phyloP scores from a whole-genome alignment of 139 green algal species.

The Coelastrella sp. region DNA sequence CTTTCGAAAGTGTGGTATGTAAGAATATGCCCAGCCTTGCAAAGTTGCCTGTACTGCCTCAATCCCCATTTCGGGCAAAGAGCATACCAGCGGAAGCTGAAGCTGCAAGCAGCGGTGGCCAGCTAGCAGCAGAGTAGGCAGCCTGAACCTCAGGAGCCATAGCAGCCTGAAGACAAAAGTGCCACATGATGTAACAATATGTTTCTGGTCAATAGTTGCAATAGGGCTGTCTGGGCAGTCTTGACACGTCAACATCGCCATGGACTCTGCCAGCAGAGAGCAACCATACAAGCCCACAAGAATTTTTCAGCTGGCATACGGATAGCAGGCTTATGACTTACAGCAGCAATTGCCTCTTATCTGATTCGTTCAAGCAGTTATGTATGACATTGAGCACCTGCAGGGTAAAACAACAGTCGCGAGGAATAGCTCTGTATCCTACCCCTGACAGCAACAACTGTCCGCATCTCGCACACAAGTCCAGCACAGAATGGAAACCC shows the following conservation, averaged over 20 bases:
- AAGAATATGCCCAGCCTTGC: slow-evolving; percentile 36
- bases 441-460: too few relatives aligned
- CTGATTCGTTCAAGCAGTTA: not conserved
- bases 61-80: slow-evolving; percentile 45
- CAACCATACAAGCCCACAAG: not conserved
- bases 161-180: slow-evolving; percentile 43
- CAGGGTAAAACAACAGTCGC: too few relatives aligned
- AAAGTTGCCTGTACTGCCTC: slow-evolving; percentile 19
- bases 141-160: slow-evolving; percentile 8
- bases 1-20: not conserved
- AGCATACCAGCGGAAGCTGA: slow-evolving; percentile 12
- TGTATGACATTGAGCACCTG: slow-evolving; percentile 28
- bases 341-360: slow-evolving; percentile 8
- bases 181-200: too few relatives aligned
- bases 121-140: slow-evolving; percentile 49
- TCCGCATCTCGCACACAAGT: too few relatives aligned
- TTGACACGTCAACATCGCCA: too few relatives aligned
- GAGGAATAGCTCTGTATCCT: too few relatives aligned
- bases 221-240: too few relatives aligned
- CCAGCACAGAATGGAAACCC: not conserved
- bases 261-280: too few relatives aligned
- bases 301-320: not conserved
- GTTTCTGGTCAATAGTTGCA: too few relatives aligned
- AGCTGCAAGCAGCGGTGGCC: slow-evolving; percentile 33
- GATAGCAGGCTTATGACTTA: not conserved